Conservation (phyloP, 75 land plant species). For the Pinus tabuliformis region DNA sequence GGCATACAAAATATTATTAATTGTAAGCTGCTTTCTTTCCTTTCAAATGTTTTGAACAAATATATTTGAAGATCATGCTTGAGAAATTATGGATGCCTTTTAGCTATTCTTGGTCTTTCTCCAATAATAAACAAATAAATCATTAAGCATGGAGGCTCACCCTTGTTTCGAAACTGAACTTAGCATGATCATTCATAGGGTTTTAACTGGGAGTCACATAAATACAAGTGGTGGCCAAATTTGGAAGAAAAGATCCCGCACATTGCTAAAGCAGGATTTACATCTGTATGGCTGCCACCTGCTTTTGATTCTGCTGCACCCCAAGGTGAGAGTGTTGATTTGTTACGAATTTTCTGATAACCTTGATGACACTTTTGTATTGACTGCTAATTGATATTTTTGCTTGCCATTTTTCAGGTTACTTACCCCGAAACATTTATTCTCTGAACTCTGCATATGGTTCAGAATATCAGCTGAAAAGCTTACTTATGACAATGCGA, state of each 20-base stretch:
- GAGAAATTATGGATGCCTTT: background rate
- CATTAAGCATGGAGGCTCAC: background rate
- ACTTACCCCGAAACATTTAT: conserved; percentile 83
- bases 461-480: conserved; percentile 56
- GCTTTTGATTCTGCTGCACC: conserved; percentile 66
- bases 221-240: conserved; percentile 74
- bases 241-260: conserved; percentile 57
- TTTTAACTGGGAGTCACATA: conserved; percentile 91
- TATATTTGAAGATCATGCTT: background rate
- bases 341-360: background rate
- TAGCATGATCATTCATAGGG: conserved; percentile 41
- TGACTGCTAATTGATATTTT: background rate
- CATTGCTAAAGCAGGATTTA: conserved; percentile 75
- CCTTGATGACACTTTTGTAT: background rate
- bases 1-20: background rate
- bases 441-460: conserved; percentile 80
- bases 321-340: conserved; percentile 48
- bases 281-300: conserved; percentile 86
- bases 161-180: background rate
- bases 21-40: background rate
- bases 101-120: background rate
- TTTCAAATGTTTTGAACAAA: background rate
- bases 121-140: background rate
- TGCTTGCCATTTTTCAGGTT: conserved; percentile 37
- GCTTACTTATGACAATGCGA: conserved; percentile 50